Base-by-base conservation (phyloP, 2,329 filamentous ascomycete genomes). In the Penicillium polonicum region DNA sequence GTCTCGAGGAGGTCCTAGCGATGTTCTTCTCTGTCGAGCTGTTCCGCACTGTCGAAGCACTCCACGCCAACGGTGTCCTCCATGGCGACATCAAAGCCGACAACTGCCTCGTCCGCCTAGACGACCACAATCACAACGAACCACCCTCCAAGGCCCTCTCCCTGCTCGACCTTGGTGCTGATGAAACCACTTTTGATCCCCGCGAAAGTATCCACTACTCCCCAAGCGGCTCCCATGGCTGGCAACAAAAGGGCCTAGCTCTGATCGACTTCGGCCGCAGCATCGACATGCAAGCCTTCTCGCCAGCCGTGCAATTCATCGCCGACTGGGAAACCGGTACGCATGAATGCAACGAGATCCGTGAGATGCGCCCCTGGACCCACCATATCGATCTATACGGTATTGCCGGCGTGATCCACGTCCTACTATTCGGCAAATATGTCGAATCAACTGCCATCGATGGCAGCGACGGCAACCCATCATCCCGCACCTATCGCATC, bases 321-420 rank as follows among this genome's bases (percentile, higher is more conserved):
- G 94, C 93, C 0, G 94, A 99, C 77, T 99, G 94, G 94, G 90
- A 94, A 74, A 92, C 91, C 0, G 85, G 85, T 17, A 83, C 89
- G 25, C 88, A 91, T 52, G 94, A 99, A 76, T 99, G 94, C 74
- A 88, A 90, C 19, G 94, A 99, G 80, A 96, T 97, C 85, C 88
- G 92, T 46, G 93, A 99, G 77, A 85, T 91, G 56, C 84, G 93
- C 1, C 92, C 92, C 0, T 99, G 94, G 94, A 97, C 93, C 1
- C 97, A 92, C 80, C 94, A 99, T 74, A 91, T 97, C 65, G 94
- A 99, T 78, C 95, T 97, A 68, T 91, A 96, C 74, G 94, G 94
- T 13, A 82, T 97, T 0, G 94, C 94, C 0, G 92, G 91, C 5
- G 90, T 91, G 25, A 81, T 97, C 5, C 92, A 99, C 76, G 88